Conservation (phyloP, 768 basidiomycete genomes). For the Boletus patriciae region DNA sequence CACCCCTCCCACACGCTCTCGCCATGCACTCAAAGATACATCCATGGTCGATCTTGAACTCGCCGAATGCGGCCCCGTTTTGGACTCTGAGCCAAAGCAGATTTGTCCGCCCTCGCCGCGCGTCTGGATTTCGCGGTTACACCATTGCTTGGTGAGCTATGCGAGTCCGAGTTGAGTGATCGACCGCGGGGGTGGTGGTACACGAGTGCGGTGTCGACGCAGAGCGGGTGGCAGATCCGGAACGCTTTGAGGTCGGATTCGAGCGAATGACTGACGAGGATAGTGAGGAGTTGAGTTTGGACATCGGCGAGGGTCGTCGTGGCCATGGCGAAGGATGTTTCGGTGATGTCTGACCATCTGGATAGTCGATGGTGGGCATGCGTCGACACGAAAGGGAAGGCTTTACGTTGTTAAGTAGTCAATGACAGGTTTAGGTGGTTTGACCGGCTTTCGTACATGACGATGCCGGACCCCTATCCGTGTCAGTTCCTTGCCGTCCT, state of each 20-base stretch:
- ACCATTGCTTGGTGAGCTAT: too few relatives aligned
- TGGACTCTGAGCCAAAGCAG: slow-evolving; percentile 78
- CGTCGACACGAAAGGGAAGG: background rate
- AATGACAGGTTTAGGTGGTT: slow-evolving; percentile 76
- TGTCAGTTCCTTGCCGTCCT: too few relatives aligned
- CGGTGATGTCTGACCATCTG: slow-evolving; percentile 97
- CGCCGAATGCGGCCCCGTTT: slow-evolving; percentile 77
- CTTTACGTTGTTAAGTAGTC: slow-evolving; percentile 91
- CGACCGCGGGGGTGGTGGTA: slow-evolving; percentile 94
- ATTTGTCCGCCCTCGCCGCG: slow-evolving; percentile 83
- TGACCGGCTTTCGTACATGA: slow-evolving; percentile 86
- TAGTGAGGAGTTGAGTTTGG: too few relatives aligned
- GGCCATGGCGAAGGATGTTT: slow-evolving; percentile 62
- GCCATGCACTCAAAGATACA: slow-evolving; percentile 85
- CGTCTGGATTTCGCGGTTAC: slow-evolving; percentile 80
- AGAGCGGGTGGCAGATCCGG: slow-evolving; percentile 62
- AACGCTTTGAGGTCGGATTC: slow-evolving; percentile 72
- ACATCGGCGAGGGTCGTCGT: slow-evolving; percentile 72
- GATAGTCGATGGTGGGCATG: background rate
- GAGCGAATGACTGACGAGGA: slow-evolving; percentile 35
- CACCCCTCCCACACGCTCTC: slow-evolving; percentile 43
- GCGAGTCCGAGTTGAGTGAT: slow-evolving; percentile 71
- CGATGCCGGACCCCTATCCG: slow-evolving; percentile 54
- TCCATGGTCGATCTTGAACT: slow-evolving; percentile 82
- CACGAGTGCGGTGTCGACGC: slow-evolving; percentile 88